These are phyloP conservation scores for Alternaria brassicae DNA, from an alignment of 2,329 filamentous ascomycete genomes.

Conservation along the genomic window DNA sequence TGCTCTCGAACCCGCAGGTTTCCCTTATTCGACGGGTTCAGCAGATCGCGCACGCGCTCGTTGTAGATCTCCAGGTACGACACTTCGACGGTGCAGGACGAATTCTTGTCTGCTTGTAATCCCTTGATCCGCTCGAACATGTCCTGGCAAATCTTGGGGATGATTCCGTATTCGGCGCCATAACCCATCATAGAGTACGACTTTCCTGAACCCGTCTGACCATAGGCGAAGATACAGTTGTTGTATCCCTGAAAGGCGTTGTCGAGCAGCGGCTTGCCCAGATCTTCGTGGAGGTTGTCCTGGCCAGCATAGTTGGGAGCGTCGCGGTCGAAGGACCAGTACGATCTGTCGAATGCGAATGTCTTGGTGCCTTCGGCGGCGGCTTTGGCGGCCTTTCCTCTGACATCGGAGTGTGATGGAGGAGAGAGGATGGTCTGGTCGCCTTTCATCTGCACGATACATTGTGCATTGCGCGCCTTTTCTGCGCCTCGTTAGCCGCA, in stretches of 20 bases:
- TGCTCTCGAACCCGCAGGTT: constrained; percentile 98
- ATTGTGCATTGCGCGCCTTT: constrained; percentile 89
- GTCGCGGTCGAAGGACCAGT: constrained; percentile 93
- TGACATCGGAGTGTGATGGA: constrained; percentile 65
- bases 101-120: constrained; percentile 75
- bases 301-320: constrained; percentile 88
- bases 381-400: constrained; percentile 72
- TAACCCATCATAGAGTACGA: constrained; percentile 99
- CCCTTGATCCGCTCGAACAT: constrained; percentile 89
- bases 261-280: constrained; percentile 89
- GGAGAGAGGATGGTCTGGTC: constrained; percentile 85
- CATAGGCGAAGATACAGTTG: constrained; percentile 99
- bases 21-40: constrained; percentile 94
- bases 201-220: constrained; percentile 97
- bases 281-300: constrained; percentile 83
- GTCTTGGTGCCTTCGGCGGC: constrained; percentile 73
- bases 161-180: constrained; percentile 92
- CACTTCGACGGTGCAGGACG: constrained; percentile 93
- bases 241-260: constrained; percentile 99
- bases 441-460: constrained; percentile 95
- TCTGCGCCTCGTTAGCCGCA: constrained; percentile 62
- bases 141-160: constrained; percentile 94
- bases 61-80: constrained; percentile 99
- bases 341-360: constrained; percentile 96
- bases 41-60: constrained; percentile 90